Evolutionary conservation across 371 early-diverging fungal genomes (phyloP).

Genomic region (Smittium culicis): DNA sequence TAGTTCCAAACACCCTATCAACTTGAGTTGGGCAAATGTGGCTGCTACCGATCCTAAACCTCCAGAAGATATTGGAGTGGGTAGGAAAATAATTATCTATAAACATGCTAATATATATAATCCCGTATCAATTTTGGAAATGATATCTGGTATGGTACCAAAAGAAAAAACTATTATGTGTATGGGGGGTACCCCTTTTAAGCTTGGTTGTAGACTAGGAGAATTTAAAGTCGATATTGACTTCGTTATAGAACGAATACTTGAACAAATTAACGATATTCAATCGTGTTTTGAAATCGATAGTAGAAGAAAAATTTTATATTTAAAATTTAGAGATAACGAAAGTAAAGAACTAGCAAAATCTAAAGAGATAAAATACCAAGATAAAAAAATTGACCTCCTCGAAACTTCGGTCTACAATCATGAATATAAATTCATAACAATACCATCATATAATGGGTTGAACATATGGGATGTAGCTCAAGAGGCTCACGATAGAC

Average conservation of each 20-base stretch:
- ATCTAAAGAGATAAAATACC: not conserved
- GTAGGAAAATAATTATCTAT: not conserved
- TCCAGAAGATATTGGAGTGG: not conserved
- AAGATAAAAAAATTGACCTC: not conserved
- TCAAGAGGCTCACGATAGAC: not conserved
- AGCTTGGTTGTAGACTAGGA: not conserved
- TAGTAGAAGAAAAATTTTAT: not conserved
- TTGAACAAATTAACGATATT: not conserved
- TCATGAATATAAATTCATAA: not conserved
- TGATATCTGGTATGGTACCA: not conserved
- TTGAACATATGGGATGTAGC: not conserved
- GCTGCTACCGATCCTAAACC: not conserved
- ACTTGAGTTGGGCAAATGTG: not conserved
- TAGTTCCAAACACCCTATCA: not conserved
- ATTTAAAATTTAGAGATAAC: not conserved
- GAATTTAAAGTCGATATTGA: not conserved
- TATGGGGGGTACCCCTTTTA: not conserved
- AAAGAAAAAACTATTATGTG: not conserved
- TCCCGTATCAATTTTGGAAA: not conserved
- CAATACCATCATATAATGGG: not conserved
- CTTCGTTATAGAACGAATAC: not conserved
- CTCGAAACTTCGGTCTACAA: not conserved
- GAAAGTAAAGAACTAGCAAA: not conserved
- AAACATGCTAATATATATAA: not conserved
- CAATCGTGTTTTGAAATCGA: not conserved